Percentiles rank a stretch among this genome's conserved stretches.
Conservation (phyloP, 495 filamentous ascomycete species). For the Penicillium pulvis region DNA sequence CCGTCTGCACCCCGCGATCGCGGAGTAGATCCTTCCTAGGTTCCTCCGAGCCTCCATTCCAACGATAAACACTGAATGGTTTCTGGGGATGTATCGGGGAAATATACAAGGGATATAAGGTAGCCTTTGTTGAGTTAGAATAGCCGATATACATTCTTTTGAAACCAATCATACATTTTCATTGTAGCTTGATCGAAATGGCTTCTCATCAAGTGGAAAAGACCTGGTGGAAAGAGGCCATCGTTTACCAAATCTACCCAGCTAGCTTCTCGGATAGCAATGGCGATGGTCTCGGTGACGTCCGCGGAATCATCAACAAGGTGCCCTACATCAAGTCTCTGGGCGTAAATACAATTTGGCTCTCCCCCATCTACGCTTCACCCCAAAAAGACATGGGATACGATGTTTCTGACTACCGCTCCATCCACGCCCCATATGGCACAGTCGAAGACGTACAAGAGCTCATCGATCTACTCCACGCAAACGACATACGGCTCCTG, state of each 20-base stretch:
- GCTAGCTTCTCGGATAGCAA: slow-evolving; percentile 44
- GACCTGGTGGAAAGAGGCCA: slow-evolving; percentile 42
- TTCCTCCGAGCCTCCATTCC: neutral
- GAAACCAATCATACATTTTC: neutral
- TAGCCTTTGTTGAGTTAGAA: neutral
- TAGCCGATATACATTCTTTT: neutral
- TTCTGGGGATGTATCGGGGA: neutral
- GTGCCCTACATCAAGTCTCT: slow-evolving; percentile 58
- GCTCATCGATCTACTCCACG: slow-evolving; percentile 51
- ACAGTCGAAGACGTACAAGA: slow-evolving; percentile 56
- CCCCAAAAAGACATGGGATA: slow-evolving; percentile 59
- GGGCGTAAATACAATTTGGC: slow-evolving; percentile 43
- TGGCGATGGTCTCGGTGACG: slow-evolving; percentile 53
- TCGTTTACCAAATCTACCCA: slow-evolving; percentile 45
- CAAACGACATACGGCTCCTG: slow-evolving; percentile 53
- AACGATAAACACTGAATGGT: too few species aligned
- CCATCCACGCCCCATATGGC: slow-evolving; percentile 55
- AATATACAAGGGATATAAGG: neutral
- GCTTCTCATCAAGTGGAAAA: neutral
- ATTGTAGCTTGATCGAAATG: neutral
- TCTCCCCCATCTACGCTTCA: slow-evolving; percentile 33
- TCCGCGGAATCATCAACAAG: slow-evolving; percentile 59
- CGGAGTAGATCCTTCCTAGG: neutral
- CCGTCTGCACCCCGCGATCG: neutral
- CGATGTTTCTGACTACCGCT: slow-evolving; percentile 61